These are phyloP conservation scores for Lithocarpus polystachyus DNA, from an alignment of 306 rosid genomes.

Conservation along the genomic window DNA sequence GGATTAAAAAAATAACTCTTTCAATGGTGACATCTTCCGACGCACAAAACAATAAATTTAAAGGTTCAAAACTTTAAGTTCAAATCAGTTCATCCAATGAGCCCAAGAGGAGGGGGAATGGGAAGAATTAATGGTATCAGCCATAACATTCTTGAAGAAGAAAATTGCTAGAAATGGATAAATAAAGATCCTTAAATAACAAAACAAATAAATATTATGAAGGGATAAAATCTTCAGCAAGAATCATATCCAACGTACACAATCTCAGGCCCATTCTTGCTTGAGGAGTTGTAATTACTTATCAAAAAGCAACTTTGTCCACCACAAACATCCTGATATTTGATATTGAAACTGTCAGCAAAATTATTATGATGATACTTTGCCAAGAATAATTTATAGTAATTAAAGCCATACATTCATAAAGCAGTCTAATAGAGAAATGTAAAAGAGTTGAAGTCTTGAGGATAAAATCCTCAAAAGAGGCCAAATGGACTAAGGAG, in stretches of 20 bases:
- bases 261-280: conserved; percentile 58
- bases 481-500: neutral
- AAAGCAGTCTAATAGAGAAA: neutral
- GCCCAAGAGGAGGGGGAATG: no score
- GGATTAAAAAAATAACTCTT: no score
- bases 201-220: no score
- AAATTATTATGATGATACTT: neutral
- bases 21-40: no score
- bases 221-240: conserved; percentile 1
- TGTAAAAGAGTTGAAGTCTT: neutral
- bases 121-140: neutral
- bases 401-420: conserved; percentile 1
- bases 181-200: neutral
- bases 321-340: conserved; percentile 68
- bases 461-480: neutral
- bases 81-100: no score
- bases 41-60: no score
- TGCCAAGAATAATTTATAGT: neutral
- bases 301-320: conserved; percentile 78
- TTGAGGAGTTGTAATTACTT: conserved; percentile 49
- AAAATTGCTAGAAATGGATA: neutral
- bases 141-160: neutral
- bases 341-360: neutral
- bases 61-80: no score
- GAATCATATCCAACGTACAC: conserved; percentile 42